Conservation (phyloP, 2,329 filamentous ascomycete species). For the Chrysoporthe cubensis region DNA sequence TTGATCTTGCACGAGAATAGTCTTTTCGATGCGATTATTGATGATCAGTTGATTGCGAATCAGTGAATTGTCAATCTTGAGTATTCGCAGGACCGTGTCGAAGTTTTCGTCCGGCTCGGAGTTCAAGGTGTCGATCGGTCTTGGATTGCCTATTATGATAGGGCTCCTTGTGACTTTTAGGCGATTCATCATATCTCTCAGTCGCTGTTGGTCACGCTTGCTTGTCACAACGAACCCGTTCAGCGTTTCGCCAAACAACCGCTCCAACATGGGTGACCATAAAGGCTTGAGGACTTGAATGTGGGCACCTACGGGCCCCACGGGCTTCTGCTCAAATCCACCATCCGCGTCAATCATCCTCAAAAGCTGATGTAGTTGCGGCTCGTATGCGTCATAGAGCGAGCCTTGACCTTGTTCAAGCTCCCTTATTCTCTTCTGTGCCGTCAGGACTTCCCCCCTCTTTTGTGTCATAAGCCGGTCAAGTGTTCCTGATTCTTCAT, state of each 20-base stretch:
- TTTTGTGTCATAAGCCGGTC: slow-evolving; percentile 47
- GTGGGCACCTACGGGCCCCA: slow-evolving; percentile 83
- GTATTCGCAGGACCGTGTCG: slow-evolving; percentile 77
- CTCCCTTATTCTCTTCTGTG: slow-evolving; percentile 53
- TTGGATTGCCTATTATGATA: slow-evolving; percentile 66
- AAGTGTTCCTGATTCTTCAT: slow-evolving; percentile 38
- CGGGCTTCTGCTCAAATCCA: slow-evolving; percentile 71
- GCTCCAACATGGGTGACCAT: slow-evolving; percentile 85
- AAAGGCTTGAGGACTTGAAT: slow-evolving; percentile 76
- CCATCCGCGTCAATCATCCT: slow-evolving; percentile 69
- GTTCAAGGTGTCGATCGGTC: slow-evolving; percentile 59
- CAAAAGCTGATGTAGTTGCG: slow-evolving; percentile 65
- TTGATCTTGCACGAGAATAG: slow-evolving; percentile 73
- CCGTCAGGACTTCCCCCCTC: slow-evolving; percentile 55
- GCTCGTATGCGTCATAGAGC: slow-evolving; percentile 66
- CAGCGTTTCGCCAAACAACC: slow-evolving; percentile 69
- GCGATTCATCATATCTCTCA: slow-evolving; percentile 68
- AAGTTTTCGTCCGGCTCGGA: slow-evolving; percentile 75
- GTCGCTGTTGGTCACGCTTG: slow-evolving; percentile 72
- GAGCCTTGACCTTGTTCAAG: slow-evolving; percentile 63
- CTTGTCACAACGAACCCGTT: slow-evolving; percentile 81
- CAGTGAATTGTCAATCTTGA: slow-evolving; percentile 80
- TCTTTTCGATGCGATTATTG: slow-evolving; percentile 80
- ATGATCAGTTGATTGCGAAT: slow-evolving; percentile 86
- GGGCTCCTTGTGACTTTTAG: slow-evolving; percentile 53